These are phyloP conservation scores for Globisporangium okanoganense DNA, from an alignment of 352 stramenopile species.

Conservation along the genomic window DNA sequence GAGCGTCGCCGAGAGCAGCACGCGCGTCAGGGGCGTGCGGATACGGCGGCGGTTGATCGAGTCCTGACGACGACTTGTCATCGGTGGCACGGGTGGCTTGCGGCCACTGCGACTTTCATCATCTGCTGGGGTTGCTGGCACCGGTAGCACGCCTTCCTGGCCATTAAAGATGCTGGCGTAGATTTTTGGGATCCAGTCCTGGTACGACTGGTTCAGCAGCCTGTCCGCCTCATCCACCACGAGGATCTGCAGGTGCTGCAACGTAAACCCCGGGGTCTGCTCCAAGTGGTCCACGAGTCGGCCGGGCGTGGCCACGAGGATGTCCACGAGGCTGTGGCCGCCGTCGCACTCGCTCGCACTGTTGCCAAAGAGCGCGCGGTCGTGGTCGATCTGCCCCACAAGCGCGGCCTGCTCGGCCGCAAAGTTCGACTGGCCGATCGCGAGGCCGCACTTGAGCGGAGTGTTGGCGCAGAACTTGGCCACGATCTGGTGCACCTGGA, in stretches of 20 bases:
- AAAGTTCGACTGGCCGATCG: slow-evolving; percentile 91
- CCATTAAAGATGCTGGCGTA: slow-evolving; percentile 80
- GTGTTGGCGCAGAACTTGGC: slow-evolving; percentile 60
- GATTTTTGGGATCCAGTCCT: slow-evolving; percentile 96
- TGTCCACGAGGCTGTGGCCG: slow-evolving; percentile 89
- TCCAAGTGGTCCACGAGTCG: slow-evolving; percentile 96
- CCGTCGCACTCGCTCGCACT: slow-evolving; percentile 25
- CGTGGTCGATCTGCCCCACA: slow-evolving; percentile 40
- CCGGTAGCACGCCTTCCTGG: slow-evolving; percentile 34
- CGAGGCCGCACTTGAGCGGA: slow-evolving; percentile 85
- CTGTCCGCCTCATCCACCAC: slow-evolving; percentile 98
- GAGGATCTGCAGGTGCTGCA: slow-evolving; percentile 96
- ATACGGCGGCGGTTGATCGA: slow-evolving; percentile 79
- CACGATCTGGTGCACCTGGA: slow-evolving; percentile 86
- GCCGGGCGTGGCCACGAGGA: slow-evolving; percentile 96
- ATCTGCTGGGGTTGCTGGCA: slow-evolving; percentile 16
- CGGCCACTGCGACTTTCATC: neutral
- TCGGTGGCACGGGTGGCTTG: slow-evolving; percentile 9
- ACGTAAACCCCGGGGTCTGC: slow-evolving; percentile 95
- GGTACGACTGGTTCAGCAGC: slow-evolving; percentile 96
- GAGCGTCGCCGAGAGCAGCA: slow-evolving; percentile 97
- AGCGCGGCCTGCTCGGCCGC: slow-evolving; percentile 69
- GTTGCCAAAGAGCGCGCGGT: slow-evolving; percentile 28
- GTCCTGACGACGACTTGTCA: slow-evolving; percentile 70
- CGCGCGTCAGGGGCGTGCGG: slow-evolving; percentile 88